Evolutionary conservation across 2,329 filamentous ascomycete species (phyloP), one percentile per base, ranked within the genome.

Genomic region (Neophaeococcomyces mojaviensis): DNA sequence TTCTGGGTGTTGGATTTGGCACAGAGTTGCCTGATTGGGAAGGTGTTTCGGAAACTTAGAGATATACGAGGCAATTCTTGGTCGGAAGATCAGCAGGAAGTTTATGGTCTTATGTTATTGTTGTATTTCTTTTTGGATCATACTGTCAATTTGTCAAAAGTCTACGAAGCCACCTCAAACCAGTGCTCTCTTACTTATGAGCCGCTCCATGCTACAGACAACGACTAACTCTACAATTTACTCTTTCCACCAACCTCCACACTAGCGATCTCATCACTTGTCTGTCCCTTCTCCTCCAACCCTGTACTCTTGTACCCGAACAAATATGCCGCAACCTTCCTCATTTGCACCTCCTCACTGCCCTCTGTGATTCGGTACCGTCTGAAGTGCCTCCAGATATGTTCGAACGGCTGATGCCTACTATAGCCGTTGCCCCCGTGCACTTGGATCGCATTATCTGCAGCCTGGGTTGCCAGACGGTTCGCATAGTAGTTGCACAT

Each of bases 401-500:
- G 78, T 62, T 82, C 78, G 55, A 82, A 82, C 1, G 76, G 76
- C 50, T 71, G 70, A 49, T 79, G 74, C 31, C 77, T 64, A 33
- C 70, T 74, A 57, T 81, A 81, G 1, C 77, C 77, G 55, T 76
- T 73, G 0, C 76, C 77, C 5, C 78, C 78, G 55, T 78, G 72
- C 9, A 79, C 72, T 65, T 82, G 78, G 22, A 82, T 82, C 2
- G 78, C 78, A 24, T 72, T 67, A 57, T 82, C 79, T 2, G 78
- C 78, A 2, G 78, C 76, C 57, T 81, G 68, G 9, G 72, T 77
- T 43, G 74, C 79, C 31, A 82, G 60, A 30, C 78, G 64, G 55
- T 81, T 81, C 1, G 76, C 78, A 68, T 75, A 82, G 58, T 79
- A 82, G 56, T 81, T 82, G 61, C 79, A 82, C 78, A 82, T 81